phyloP scores from a whole-genome alignment of 2,329 filamentous ascomycete species.

The Microdochium trichocladiopsis region DNA sequence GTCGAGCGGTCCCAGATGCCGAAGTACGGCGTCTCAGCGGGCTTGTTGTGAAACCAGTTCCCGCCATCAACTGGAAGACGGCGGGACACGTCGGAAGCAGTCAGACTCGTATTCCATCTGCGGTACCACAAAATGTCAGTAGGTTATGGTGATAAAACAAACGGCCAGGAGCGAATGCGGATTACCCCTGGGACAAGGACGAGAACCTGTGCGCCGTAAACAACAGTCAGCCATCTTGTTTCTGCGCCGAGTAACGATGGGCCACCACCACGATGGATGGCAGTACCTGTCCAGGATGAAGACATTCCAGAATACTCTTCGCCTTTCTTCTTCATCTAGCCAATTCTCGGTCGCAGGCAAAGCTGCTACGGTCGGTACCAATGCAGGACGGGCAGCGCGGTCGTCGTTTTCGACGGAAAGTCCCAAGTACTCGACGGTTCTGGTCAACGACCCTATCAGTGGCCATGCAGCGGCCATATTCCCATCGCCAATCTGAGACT shows the following conservation, averaged over 20 bases:
- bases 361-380: constrained; percentile 1
- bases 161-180: neutral
- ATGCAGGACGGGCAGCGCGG: neutral
- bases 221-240: no score
- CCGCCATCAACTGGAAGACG: constrained; percentile 23
- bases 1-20: constrained; percentile 24
- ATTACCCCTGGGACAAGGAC: neutral
- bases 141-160: neutral
- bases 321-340: constrained; percentile 18
- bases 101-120: constrained; percentile 24
- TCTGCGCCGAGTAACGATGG: no score
- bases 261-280: no score
- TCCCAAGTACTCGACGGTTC: constrained; percentile 19
- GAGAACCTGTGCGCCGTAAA: neutral
- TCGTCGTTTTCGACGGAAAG: constrained; percentile 5
- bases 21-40: constrained; percentile 24
- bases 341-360: constrained; percentile 11
- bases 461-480: constrained; percentile 15
- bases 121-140: neutral
- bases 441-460: constrained; percentile 19
- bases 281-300: constrained; percentile 6
- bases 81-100: constrained; percentile 21
- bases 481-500: constrained; percentile 18
- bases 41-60: constrained; percentile 20
- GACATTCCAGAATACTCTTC: constrained; percentile 21